These are phyloP conservation scores for Neopestalotiopsis sp. DNA, from an alignment of 2,329 filamentous ascomycete species.

Conservation along the genomic window DNA sequence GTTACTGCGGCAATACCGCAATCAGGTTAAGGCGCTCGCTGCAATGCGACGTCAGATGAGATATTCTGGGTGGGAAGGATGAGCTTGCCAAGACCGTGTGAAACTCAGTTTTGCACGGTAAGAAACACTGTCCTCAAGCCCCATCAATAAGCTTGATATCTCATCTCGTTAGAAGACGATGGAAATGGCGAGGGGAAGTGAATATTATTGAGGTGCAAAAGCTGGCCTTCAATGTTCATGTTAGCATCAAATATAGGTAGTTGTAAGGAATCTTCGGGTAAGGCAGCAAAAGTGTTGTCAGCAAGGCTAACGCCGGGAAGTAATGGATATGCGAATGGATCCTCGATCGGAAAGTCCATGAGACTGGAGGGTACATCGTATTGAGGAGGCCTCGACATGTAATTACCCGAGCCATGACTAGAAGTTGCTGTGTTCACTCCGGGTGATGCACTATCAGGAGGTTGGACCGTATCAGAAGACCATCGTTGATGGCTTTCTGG, in stretches of 20 bases:
- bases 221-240: slow-evolving; percentile 24
- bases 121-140: neutral
- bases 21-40: too few species aligned
- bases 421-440: neutral
- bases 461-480: neutral
- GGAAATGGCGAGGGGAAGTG: neutral
- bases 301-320: slow-evolving; percentile 17
- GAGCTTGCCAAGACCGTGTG: too few species aligned
- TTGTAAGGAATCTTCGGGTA: slow-evolving; percentile 10
- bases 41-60: too few species aligned
- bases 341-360: slow-evolving; percentile 15
- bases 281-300: neutral
- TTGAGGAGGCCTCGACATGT: slow-evolving; percentile 4
- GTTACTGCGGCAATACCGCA: too few species aligned
- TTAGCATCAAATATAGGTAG: slow-evolving; percentile 18
- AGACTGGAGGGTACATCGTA: neutral
- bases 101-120: too few species aligned
- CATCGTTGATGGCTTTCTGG: neutral
- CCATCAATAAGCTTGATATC: neutral
- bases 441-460: neutral
- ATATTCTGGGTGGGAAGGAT: too few species aligned
- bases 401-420: neutral
- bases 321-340: slow-evolving; percentile 20
- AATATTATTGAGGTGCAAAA: slow-evolving; percentile 4
- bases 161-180: neutral